Base-by-base conservation (phyloP, 2,329 filamentous ascomycete species). In the Iodosphaeria phyllophila region DNA sequence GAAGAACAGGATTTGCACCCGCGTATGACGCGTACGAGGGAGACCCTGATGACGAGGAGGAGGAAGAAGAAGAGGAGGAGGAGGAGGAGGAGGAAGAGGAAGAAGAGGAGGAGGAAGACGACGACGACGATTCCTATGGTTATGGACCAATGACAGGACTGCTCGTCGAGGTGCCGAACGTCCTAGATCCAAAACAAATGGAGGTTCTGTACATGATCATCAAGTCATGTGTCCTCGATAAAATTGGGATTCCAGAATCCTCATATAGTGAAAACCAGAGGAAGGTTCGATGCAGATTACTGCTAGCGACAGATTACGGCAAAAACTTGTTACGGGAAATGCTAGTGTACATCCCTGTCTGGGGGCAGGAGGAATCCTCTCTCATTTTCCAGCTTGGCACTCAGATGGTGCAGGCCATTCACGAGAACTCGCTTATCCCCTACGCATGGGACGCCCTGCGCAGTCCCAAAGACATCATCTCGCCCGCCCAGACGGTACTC, bases 151-250 rank as follows among this genome's bases (percentile, higher is more conserved):
- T 79, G 42, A 76, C 80, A 11, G 86, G 86, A 8, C 55, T 95
- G 9, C 55, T 95, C 28, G 93, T 86, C 0, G 86, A 95, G 45
- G 82, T 95, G 8, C 86, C 86, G 16, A 77, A 95, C 35, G 92
- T 93, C 18, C 60, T 95, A 16, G 84, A 91, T 21, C 86, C 86
- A 0, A 84, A 83, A 28, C 86, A 95, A 49, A 93, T 93, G 27
- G 86, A 95, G 48, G 84, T 89, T 5, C 55, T 95, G 26, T 86
- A 92, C 28, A 92, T 93, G 84, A 91, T 93, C 30, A 75, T 95
- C 39, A 92, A 93, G 56, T 84, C 80, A 9, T 91, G 84, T 32
- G 91, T 95, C 26, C 70, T 92, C 13, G 79, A 91, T 39, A 72
- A 70, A n/a, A 60, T 68, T 30, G 78, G 77, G 30, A 74, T 76